These are phyloP conservation scores for Pseudogymnoascus sp. DNA, from an alignment of 2,329 filamentous ascomycete genomes.

Conservation along the genomic window DNA sequence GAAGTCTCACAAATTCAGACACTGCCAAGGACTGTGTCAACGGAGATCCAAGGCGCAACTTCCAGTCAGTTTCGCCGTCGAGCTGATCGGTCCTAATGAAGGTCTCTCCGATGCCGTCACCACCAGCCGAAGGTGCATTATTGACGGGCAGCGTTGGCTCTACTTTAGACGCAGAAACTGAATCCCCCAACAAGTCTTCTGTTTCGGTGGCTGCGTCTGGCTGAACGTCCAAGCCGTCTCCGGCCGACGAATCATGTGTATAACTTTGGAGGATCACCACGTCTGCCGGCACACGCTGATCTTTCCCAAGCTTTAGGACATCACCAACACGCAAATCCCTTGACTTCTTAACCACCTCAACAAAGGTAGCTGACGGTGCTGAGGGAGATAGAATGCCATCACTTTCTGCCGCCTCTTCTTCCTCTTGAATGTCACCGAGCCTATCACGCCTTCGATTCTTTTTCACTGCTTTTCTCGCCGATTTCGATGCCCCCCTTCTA, in stretches of 20 bases:
- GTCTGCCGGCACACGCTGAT: slow-evolving; percentile 89
- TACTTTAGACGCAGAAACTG: slow-evolving; percentile 25
- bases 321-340: slow-evolving; percentile 89
- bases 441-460: slow-evolving; percentile 36
- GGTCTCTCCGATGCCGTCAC: slow-evolving; percentile 58
- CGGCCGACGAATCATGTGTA: slow-evolving; percentile 43
- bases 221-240: slow-evolving; percentile 20
- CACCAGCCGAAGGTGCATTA: slow-evolving; percentile 23
- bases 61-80: slow-evolving; percentile 98
- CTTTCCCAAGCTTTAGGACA: slow-evolving; percentile 85
- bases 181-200: slow-evolving; percentile 24
- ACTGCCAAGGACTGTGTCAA: slow-evolving; percentile 71
- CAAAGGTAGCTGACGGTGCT: slow-evolving; percentile 42
- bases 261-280: slow-evolving; percentile 85
- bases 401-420: slow-evolving; percentile 48
- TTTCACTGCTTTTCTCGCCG: slow-evolving; percentile 29
- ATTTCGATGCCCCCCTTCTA: slow-evolving; percentile 40
- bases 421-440: slow-evolving; percentile 60
- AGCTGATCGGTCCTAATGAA: slow-evolving; percentile 97
- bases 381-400: slow-evolving; percentile 32
- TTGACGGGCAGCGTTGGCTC: slow-evolving; percentile 18
- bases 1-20: slow-evolving; percentile 61
- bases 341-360: slow-evolving; percentile 71
- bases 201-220: slow-evolving; percentile 17
- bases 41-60: slow-evolving; percentile 78